phyloP scores from a whole-genome alignment of 2,329 filamentous ascomycete species.

The Pleomassaria siparia region DNA sequence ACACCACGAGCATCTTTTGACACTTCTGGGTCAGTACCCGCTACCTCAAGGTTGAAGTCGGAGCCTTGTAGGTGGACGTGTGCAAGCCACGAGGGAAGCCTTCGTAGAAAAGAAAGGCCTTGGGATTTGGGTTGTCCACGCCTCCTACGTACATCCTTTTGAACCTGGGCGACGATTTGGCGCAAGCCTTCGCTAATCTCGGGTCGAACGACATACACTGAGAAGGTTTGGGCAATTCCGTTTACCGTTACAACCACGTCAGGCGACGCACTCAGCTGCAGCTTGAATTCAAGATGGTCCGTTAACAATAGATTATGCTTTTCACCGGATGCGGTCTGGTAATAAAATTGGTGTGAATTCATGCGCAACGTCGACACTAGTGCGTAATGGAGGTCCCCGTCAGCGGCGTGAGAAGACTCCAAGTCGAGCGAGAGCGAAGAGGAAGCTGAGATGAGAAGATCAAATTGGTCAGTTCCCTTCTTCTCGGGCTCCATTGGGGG shows the following conservation, averaged over 20 bases:
- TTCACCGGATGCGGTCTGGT: slow-evolving; percentile 80
- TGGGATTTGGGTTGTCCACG: slow-evolving; percentile 44
- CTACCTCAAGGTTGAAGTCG: slow-evolving; percentile 87
- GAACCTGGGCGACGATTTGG: slow-evolving; percentile 84
- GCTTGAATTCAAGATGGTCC: slow-evolving; percentile 83
- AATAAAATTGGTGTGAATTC: slow-evolving; percentile 87
- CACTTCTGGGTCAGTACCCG: slow-evolving; percentile 81
- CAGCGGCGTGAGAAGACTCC: slow-evolving; percentile 89
- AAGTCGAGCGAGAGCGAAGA: slow-evolving; percentile 91
- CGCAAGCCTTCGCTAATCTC: slow-evolving; percentile 92
- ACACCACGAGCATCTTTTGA: slow-evolving; percentile 80
- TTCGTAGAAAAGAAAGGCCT: slow-evolving; percentile 67
- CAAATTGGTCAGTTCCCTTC: slow-evolving; percentile 75
- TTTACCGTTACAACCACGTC: slow-evolving; percentile 80
- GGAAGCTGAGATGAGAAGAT: slow-evolving; percentile 91
- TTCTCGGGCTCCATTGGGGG: slow-evolving; percentile 67
- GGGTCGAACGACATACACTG: slow-evolving; percentile 83
- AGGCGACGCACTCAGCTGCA: slow-evolving; percentile 80
- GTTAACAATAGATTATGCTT: slow-evolving; percentile 86
- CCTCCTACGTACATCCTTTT: slow-evolving; percentile 47
- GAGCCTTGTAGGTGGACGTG: slow-evolving; percentile 83
- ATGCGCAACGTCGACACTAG: slow-evolving; percentile 79
- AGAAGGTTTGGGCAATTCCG: slow-evolving; percentile 82
- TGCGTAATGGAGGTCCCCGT: slow-evolving; percentile 84
- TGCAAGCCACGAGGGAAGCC: slow-evolving; percentile 79